Evolutionary conservation across 2,329 filamentous ascomycete genomes (phyloP).

Genomic region (Colletotrichum phormii): DNA sequence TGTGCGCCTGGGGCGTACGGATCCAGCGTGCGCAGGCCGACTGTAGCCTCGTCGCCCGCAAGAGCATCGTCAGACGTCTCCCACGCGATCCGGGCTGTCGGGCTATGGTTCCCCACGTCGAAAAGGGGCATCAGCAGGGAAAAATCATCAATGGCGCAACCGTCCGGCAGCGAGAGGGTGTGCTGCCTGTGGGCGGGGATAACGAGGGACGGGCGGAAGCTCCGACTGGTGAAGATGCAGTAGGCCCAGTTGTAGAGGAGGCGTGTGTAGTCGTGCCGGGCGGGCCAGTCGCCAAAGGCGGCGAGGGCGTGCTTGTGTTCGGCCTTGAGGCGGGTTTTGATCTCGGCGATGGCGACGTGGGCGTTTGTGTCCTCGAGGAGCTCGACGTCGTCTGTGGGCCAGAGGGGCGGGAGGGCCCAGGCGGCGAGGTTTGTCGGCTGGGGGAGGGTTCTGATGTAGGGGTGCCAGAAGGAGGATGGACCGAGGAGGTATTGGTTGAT

Average conservation of each 20-base stretch:
- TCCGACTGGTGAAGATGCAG: slow-evolving; percentile 73
- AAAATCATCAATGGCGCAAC: slow-evolving; percentile 67
- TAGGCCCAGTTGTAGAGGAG: slow-evolving; percentile 73
- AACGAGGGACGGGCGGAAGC: slow-evolving; percentile 72
- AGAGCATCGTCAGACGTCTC: slow-evolving; percentile 40
- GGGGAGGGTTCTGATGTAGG: slow-evolving; percentile 75
- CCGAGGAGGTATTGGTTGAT: slow-evolving; percentile 74
- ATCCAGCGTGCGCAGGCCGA: slow-evolving; percentile 56
- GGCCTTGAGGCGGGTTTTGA: slow-evolving; percentile 55
- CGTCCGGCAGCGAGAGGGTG: slow-evolving; percentile 47
- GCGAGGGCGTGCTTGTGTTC: slow-evolving; percentile 60
- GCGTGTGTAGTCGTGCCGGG: slow-evolving; percentile 53
- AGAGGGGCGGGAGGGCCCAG: slow-evolving; percentile 72
- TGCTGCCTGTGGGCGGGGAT: slow-evolving; percentile 50
- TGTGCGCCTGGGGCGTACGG: slow-evolving; percentile 58
- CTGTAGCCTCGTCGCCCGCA: slow-evolving; percentile 47
- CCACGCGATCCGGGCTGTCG: slow-evolving; percentile 71
- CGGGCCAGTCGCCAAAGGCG: slow-evolving; percentile 37
- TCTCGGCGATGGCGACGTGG: slow-evolving; percentile 60
- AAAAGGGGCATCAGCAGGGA: slow-evolving; percentile 77
- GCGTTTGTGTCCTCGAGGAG: slow-evolving; percentile 67
- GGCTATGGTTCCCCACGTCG: slow-evolving; percentile 79
- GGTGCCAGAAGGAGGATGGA: slow-evolving; percentile 71
- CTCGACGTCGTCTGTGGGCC: slow-evolving; percentile 69
- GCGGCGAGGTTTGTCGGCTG: slow-evolving; percentile 63